Evolutionary conservation across 345 rosid genomes (phyloP), one percentile per base, ranked within the genome.

Genomic region (Stellera chamaejasme): DNA sequence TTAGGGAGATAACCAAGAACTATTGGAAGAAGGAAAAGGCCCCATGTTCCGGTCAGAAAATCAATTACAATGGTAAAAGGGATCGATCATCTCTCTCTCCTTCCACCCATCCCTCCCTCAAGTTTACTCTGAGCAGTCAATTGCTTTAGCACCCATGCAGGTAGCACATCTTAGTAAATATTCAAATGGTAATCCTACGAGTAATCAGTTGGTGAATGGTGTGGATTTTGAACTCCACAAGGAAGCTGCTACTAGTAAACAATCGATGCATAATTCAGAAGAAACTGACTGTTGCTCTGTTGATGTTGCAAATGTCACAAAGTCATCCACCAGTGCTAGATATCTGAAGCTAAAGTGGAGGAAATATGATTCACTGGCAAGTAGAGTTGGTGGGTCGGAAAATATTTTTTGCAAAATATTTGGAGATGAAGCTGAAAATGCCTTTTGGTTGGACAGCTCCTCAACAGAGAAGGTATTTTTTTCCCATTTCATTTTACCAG

Each of bases 371-470:
- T 43, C 50, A 57, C 68, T 77, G 69, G 85, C 82, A 54, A 71
- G 72, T 49, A 66, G 63, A 72, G 74, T 84, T 70, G 97, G 96
- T 51, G 96, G 96, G 56, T 78, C 96, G 45, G 77, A 74, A 69
- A 82, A 77, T 71, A 78, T 93, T 54, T 93, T 86, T 67, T 65
- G 72, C 54, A 63, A 84, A 69, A 72, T 92, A 58, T 84, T 81
- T 68, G 82, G 89, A 25, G 53, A 48, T 16, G 63, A 53, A 55
- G 89, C 85, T 28, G 75, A 77, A 62, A 83, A 89, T 72, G 72
- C 97, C 10, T 93, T 93, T 73, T 93, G 99, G 99, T 73, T 93
- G 76, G 99, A 89, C 71, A 92, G 97, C 70, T 87, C 99, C 59
- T 92, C 94, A 16, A 74, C 57, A 58, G 99, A 92, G 68, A 92